Base-by-base conservation (phyloP, 2,329 filamentous ascomycete species). In the Fusarium sp. region DNA sequence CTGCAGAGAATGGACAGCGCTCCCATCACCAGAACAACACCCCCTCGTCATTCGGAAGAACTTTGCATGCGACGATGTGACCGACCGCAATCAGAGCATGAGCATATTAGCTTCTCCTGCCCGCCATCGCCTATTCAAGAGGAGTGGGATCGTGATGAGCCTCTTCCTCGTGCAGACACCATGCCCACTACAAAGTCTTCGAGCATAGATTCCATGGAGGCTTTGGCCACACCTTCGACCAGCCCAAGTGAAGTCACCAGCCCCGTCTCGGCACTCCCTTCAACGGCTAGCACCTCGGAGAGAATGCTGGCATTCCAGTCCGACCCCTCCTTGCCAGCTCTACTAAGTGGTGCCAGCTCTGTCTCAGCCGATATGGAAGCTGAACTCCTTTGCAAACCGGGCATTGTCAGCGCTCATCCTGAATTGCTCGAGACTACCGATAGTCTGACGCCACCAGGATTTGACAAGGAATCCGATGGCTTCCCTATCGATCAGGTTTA, bases 341-440 rank as follows among this genome's bases (percentile, higher is more conserved):
- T 90, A 10, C 81, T 90, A 13, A 90, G 88, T 59, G 87, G 88
- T 13, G 87, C 88, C 11, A 90, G 88, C 73, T 91, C 89, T 4
- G 84, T 90, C 12, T 90, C 88, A 16, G 87, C 86, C 2, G 89
- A 90, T 69, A 80, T 85, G 23, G 89, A 91, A 66, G 86, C 84
- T 2, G 89, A 90, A 50, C 86, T 89, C 41, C 79, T 89, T 5
- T 79, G 84, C 56, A 81, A 79, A 23, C 86, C 85, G 12, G 84
- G 83, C 7, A 78, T 82, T 8, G 79, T 86, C 9, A 80, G 79
- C 50, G 71, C 64, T 6, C 80, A 80, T 19, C 77, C 81, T 3
- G 80, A 84, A 13, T 76, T 85, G 2, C 79, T 88, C 26, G 83
- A 86, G 54, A 84, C 85, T 2, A 83, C 83, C 4, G 86, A 88